phyloP scores from a whole-genome alignment of 192 early-diverging fungal genomes.

The Blastocladiella britannica region DNA sequence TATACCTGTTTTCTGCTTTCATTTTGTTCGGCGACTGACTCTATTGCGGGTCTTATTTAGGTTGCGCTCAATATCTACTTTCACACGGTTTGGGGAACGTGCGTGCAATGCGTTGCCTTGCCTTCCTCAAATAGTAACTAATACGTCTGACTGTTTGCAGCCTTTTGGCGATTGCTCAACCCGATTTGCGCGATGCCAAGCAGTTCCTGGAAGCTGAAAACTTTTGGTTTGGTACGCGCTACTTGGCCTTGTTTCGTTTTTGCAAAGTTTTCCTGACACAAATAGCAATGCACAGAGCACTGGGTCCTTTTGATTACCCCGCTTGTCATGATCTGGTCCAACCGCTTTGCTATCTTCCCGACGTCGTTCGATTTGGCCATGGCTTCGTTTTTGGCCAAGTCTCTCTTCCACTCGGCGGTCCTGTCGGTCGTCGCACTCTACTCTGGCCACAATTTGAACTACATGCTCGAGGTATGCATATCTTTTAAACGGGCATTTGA shows the following conservation, averaged over 20 bases:
- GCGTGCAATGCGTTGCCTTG: neutral
- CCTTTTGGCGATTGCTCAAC: conserved; percentile 22
- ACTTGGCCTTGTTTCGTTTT: neutral
- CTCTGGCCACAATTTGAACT: conserved; percentile 24
- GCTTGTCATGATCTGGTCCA: conserved; percentile 26
- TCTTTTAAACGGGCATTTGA: neutral
- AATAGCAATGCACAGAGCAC: conserved; percentile 15
- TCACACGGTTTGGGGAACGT: conserved; percentile 28
- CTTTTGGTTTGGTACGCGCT: conserved; percentile 22
- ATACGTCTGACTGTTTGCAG: conserved; percentile 1
- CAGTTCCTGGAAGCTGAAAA: conserved; percentile 24
- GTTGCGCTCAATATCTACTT: conserved; percentile 31
- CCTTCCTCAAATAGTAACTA: neutral
- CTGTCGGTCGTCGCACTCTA: conserved; percentile 19
- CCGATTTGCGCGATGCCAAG: conserved; percentile 26
- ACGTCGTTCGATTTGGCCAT: conserved; percentile 18
- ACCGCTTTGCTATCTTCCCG: conserved; percentile 28
- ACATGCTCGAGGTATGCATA: conserved; percentile 12
- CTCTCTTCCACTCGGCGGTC: conserved; percentile 27
- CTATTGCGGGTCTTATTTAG: conserved; percentile 5
- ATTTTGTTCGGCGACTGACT: neutral
- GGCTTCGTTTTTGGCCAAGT: conserved; percentile 25
- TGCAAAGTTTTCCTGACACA: neutral
- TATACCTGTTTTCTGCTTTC: neutral
- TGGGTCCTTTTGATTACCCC: conserved; percentile 20